Evolutionary conservation across 768 basidiomycete species (phyloP), one percentile per base, ranked within the genome.

Genomic region (Tephrocybe rancida): DNA sequence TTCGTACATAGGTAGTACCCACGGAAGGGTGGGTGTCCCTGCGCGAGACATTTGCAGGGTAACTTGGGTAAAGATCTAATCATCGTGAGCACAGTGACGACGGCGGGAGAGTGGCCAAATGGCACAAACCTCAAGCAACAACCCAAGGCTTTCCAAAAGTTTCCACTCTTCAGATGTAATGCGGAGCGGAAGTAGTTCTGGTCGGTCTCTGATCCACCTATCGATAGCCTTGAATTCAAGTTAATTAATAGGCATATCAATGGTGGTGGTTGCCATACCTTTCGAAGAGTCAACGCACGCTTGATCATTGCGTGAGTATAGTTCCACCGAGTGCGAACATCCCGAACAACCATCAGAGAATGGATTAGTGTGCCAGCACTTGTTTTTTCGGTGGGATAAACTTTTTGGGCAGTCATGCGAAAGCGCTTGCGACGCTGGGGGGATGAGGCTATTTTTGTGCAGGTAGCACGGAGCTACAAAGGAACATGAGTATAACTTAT

Each of bases 301-400:
- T 54, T 27, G 34, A 72, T 68, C 69, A 72, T 72, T 1, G 66
- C 66, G 46, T 73, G 66, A n/a, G 68, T 73, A 24, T 60, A 73
- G 48, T 72, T 70, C 73, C 71, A 73, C 5, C 68, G 52, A 0
- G 67, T 74, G 2, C 44, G 48, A 25, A 73, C 64, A 60, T 75
- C 70, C 4, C 63, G 60, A 5, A 73, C 61, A 11, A 68, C 67
- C 63, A 68, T 66, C 19, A 50, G 16, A 7, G 24, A 26, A 41
- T 39, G 3, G 18, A 41, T 37, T 22, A 26, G 48, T 6, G 16
- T 21, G 18, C 39, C 18, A 22, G 39, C 3, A 7, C 13, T 22
- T 3, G n/a, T 5, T 41, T 41, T 22, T 19, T 41, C 39, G 5
- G 39, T 41, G 18, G 39, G 39, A 13, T 41, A 41, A 7, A 19